Evolutionary conservation across 345 rosid species (phyloP), one percentile per base, ranked within the genome.

Genomic region (Pistacia atlantica): DNA sequence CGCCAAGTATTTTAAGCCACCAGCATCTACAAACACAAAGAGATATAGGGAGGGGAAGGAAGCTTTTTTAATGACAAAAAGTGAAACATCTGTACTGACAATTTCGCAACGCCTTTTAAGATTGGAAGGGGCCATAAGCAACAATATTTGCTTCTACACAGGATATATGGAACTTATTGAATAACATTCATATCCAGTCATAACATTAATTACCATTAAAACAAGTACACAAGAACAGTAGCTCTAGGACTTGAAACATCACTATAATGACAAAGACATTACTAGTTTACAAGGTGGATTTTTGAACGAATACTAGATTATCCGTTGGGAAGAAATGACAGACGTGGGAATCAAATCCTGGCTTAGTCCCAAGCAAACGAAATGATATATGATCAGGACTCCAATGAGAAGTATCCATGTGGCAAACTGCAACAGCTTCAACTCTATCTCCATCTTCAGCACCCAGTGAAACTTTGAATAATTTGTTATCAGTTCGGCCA

Each of bases 371-470:
- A 35, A 85, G 68, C 17, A 84, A 75, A 2, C 58, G 75, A 68
- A 89, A 86, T 11, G 89, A 77, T 12, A 73, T 73, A 61, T 86
- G 88, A 18, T 80, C 49, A 1, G 3, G 80, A 57, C 22, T 68
- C 89, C 90, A 87, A 28, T 81, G 79, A 20, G 90, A 80, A 1
- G 90, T 84, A 56, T 89, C 89, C 86, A 83, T 77, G 77, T 89
- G 92, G 42, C 89, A 87, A 25, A 86, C 84, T 4, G 84, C 83
- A 31, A 80, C 49, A 11, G 90, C 89, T 5, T 67, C 73, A 20
- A 84, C 83, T 28, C 12, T 62, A 7, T 84, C 87, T 16, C 87
- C 88, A 17, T 80, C 77, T 8, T 89, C 89, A 12, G 88, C 87
- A 0, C 31, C 79, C 58, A 86, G 46, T 2, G 69, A 71, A 20